These are phyloP conservation scores for Martiniozyma asiatica DNA, from an alignment of 1,139 yeast species.

Conservation along the genomic window DNA sequence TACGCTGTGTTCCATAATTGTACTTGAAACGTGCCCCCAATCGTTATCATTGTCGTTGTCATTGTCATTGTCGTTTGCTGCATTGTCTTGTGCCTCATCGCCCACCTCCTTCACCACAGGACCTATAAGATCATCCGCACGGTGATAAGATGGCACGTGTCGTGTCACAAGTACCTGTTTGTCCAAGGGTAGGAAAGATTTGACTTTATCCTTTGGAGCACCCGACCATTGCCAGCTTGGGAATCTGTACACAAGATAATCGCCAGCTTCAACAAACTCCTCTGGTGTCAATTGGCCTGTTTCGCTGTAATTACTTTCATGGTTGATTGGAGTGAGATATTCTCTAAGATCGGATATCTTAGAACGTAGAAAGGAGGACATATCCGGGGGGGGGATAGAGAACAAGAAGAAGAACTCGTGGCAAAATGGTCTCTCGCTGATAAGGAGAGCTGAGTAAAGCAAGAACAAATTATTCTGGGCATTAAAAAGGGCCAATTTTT, in stretches of 20 bases:
- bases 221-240: constrained; percentile 96
- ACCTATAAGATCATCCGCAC: constrained; percentile 57
- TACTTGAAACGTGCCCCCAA: constrained; percentile 40
- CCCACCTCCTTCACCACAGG: constrained; percentile 17
- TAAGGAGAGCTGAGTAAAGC: too few relatives aligned
- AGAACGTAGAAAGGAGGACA: constrained; percentile 57
- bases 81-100: constrained; percentile 25
- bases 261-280: constrained; percentile 89
- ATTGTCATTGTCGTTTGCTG: constrained; percentile 13
- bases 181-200: constrained; percentile 70
- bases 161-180: constrained; percentile 80
- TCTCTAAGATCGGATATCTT: constrained; percentile 79
- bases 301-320: constrained; percentile 64
- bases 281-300: constrained; percentile 94
- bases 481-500: not conserved
- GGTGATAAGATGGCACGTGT: constrained; percentile 75
- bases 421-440: too few relatives aligned
- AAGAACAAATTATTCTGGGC: too few relatives aligned
- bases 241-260: constrained; percentile 75
- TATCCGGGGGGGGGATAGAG: too few relatives aligned
- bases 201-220: constrained; percentile 46
- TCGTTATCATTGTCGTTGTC: constrained; percentile 4
- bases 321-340: constrained; percentile 81
- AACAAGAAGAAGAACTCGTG: too few relatives aligned
- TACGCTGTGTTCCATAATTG: constrained; percentile 8